These are phyloP conservation scores for Penicillium sp. DNA, from an alignment of 2,329 filamentous ascomycete species.

Conservation along the genomic window DNA sequence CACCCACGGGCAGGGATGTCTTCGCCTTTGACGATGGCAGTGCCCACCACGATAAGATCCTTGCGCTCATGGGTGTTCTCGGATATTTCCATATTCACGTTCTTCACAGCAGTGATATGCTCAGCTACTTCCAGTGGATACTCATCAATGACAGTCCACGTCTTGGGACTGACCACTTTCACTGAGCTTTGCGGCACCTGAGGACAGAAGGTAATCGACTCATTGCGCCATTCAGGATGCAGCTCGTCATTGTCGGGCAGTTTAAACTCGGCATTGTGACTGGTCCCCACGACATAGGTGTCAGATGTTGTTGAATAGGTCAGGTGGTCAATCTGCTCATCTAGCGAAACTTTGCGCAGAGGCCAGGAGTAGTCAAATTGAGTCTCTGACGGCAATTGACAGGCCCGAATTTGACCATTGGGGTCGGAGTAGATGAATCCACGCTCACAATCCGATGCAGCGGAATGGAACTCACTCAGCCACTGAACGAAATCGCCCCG, in stretches of 20 bases:
- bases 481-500: slow-evolving; percentile 63
- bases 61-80: slow-evolving; percentile 83
- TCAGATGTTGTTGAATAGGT: slow-evolving; percentile 70
- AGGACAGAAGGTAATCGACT: slow-evolving; percentile 59
- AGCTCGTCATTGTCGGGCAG: slow-evolving; percentile 81
- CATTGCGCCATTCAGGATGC: slow-evolving; percentile 71
- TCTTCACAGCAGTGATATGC: slow-evolving; percentile 72
- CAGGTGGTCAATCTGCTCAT: slow-evolving; percentile 64
- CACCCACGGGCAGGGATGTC: slow-evolving; percentile 79
- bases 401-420: slow-evolving; percentile 64
- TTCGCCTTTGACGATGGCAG: slow-evolving; percentile 79
- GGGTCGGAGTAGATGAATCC: slow-evolving; percentile 79
- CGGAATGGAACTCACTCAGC: slow-evolving; percentile 66
- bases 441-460: slow-evolving; percentile 61
- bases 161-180: slow-evolving; percentile 71
- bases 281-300: slow-evolving; percentile 72
- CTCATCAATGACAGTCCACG: slow-evolving; percentile 71
- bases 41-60: slow-evolving; percentile 77
- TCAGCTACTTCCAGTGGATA: slow-evolving; percentile 69
- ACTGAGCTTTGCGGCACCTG: slow-evolving; percentile 65
- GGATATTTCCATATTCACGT: slow-evolving; percentile 79
- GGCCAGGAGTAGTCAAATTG: slow-evolving; percentile 73
- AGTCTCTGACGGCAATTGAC: slow-evolving; percentile 60
- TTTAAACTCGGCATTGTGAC: slow-evolving; percentile 63
- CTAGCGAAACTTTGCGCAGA: slow-evolving; percentile 64